A percentile compares a stretch with the other conserved stretches of the same genome.
Evolutionary conservation across 2,329 filamentous ascomycete species (phyloP).

Genomic region (Fusarium sacchari): DNA sequence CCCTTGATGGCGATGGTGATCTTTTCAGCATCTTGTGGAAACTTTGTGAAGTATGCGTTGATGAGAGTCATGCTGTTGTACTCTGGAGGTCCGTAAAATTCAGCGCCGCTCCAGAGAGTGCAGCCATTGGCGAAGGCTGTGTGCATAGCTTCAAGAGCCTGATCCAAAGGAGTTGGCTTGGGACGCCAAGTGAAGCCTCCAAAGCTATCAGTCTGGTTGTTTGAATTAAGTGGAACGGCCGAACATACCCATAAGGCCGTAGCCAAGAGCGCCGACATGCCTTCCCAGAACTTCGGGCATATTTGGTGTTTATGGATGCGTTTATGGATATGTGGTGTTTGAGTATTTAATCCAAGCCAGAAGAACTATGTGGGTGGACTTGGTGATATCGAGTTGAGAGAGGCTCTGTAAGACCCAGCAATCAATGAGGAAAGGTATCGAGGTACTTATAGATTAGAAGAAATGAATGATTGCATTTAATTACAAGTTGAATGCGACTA

Average conservation of each 20-base stretch:
- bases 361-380: not conserved
- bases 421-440: not conserved
- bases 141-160: slow-evolving; percentile 65
- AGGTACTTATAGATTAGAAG: not conserved
- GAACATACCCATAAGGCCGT: slow-evolving; percentile 63
- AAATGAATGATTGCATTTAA: not conserved
- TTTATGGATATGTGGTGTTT: not conserved
- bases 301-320: not conserved
- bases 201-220: not conserved
- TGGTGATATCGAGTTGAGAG: not conserved
- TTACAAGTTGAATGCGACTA: not conserved
- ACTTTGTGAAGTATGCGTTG: slow-evolving; percentile 69
- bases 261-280: slow-evolving; percentile 61
- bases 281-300: slow-evolving; percentile 52
- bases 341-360: not conserved
- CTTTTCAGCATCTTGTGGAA: slow-evolving; percentile 71
- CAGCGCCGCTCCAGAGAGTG: slow-evolving; percentile 70
- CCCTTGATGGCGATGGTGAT: slow-evolving; percentile 73
- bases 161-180: slow-evolving; percentile 54
- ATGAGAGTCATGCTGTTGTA: slow-evolving; percentile 69
- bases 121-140: slow-evolving; percentile 58
- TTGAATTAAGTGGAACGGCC: not conserved
- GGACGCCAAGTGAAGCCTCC: slow-evolving; percentile 58
- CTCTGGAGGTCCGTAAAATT: slow-evolving; percentile 70
- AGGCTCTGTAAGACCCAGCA: not conserved